A percentile compares a stretch with the other conserved stretches of the same genome.
Evolutionary conservation across 345 rosid species (phyloP).

Genomic region (Bruguiera sexangula): DNA sequence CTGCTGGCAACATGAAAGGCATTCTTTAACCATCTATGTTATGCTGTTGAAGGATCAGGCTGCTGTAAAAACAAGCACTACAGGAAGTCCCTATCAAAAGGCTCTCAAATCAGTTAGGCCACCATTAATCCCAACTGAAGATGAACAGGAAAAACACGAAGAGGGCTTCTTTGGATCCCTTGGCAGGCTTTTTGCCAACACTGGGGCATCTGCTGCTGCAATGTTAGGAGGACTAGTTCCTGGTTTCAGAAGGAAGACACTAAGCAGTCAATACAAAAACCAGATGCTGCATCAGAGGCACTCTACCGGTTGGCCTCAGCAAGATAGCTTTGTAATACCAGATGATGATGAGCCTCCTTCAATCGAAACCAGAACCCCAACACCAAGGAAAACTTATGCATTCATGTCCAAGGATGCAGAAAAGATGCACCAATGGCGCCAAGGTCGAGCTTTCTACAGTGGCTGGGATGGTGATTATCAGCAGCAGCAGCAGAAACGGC

Average conservation of each 20-base stretch:
- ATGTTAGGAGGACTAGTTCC: slow-evolving; percentile 68
- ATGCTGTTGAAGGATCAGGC: slow-evolving; percentile 48
- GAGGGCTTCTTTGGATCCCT: slow-evolving; percentile 72
- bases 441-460: slow-evolving; percentile 67
- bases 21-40: slow-evolving; percentile 11
- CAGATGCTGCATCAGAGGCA: slow-evolving; percentile 34
- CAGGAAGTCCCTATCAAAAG: slow-evolving; percentile 43
- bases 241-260: slow-evolving; percentile 46
- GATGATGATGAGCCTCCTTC: slow-evolving; percentile 93
- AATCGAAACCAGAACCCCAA: slow-evolving; percentile 69
- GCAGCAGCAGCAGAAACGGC: slow-evolving; percentile 47
- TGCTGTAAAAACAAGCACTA: slow-evolving; percentile 18
- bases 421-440: slow-evolving; percentile 83
- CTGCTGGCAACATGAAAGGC: background rate
- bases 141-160: slow-evolving; percentile 69
- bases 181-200: slow-evolving; percentile 46
- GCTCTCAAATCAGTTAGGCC: slow-evolving; percentile 60
- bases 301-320: slow-evolving; percentile 57
- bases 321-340: slow-evolving; percentile 61
- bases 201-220: slow-evolving; percentile 54
- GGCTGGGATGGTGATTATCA: slow-evolving; percentile 61
- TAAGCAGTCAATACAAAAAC: slow-evolving; percentile 33
- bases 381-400: slow-evolving; percentile 81
- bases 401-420: slow-evolving; percentile 96
- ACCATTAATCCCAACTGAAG: slow-evolving; percentile 65